Conservation (phyloP, 1,139 yeast genomes). For the Protomyces macrosporus region DNA sequence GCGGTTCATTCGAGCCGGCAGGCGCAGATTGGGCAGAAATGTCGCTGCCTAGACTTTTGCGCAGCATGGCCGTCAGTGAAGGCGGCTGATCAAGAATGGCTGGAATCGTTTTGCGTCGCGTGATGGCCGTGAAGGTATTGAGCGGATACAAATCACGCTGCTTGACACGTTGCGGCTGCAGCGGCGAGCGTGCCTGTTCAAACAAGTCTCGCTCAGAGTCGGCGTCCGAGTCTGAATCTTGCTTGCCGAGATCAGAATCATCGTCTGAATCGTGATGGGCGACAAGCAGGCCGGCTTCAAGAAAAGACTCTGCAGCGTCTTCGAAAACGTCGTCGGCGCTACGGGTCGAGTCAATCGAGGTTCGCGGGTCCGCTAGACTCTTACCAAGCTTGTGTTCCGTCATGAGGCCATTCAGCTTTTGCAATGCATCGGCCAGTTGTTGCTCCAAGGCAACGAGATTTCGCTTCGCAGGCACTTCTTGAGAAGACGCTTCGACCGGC, state of each 20-base stretch:
- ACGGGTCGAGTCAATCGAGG: slow-evolving; percentile 8
- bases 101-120: slow-evolving; percentile 59
- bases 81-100: slow-evolving; percentile 68
- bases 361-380: not conserved
- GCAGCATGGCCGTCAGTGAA: slow-evolving; percentile 66
- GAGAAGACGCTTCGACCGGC: not conserved
- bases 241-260: not conserved
- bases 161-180: not conserved
- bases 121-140: slow-evolving; percentile 1
- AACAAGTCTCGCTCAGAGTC: not conserved
- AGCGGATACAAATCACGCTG: slow-evolving; percentile 18
- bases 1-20: slow-evolving; percentile 86
- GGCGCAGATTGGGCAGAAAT: slow-evolving; percentile 86
- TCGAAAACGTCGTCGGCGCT: slow-evolving; percentile 14
- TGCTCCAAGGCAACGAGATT: not conserved
- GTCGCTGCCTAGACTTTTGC: slow-evolving; percentile 91
- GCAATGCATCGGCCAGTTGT: not conserved
- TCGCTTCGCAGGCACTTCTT: not conserved
- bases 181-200: not conserved
- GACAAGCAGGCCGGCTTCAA: slow-evolving; percentile 6
- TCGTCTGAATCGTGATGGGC: slow-evolving; percentile 20
- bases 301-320: slow-evolving; percentile 6
- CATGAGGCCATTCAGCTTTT: not conserved
- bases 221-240: slow-evolving; percentile 6
- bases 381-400: not conserved